Evolutionary conservation across 2,329 filamentous ascomycete species (phyloP), one percentile per base, ranked within the genome.

Genomic region (Xylariaceae sp.): DNA sequence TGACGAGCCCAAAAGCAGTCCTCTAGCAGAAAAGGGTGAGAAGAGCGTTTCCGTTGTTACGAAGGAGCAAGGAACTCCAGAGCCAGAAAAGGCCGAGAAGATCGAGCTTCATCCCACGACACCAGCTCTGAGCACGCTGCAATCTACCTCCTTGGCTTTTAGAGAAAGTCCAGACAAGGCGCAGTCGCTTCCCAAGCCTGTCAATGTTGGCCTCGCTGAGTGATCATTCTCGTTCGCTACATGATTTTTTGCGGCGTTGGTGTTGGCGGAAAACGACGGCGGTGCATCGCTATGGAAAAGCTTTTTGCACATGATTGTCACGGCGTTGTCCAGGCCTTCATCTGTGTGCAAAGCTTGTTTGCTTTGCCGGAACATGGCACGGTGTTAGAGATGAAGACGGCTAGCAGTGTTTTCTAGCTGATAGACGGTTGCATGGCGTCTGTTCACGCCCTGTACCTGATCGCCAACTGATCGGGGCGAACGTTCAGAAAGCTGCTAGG

Each of bases 161-260:
- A 74, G 79, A 55, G 74, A 75, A 50, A 82, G 78, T 54, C 78
- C 79, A 18, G 79, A 82, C 56, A 81, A 81, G 64, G 54, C 65
- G 38, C 64, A 67, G 34, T 29, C 39, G 24, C 40, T 22, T 18
- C 49, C 54, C 16, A 51, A 60, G 31, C 51, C 62, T 15, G 50
- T 68, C 26, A 55, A 62, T 45, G 56, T 65, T 26, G 52, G 53
- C 19, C 55, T 48, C 18, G 51, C 52, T 17, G 51, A 64, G 34
- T 66, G 45, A 47, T 36, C 45, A 44, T 26, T 29, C 12, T 33
- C 30, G 9, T 24, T 4, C 18, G 31, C 9, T 38, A 31, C n/a
- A 13, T 22, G 22, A 6, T 6, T 26, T 26, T 6, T 26, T 11
- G 11, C 22, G 11, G 22, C 28, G 18, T 38, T 26, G 22, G 22